Percentiles rank a stretch among this genome's conserved stretches.
Evolutionary conservation across 2,329 filamentous ascomycete species (phyloP).

Genomic region (Fusarium brevicatenulatum): DNA sequence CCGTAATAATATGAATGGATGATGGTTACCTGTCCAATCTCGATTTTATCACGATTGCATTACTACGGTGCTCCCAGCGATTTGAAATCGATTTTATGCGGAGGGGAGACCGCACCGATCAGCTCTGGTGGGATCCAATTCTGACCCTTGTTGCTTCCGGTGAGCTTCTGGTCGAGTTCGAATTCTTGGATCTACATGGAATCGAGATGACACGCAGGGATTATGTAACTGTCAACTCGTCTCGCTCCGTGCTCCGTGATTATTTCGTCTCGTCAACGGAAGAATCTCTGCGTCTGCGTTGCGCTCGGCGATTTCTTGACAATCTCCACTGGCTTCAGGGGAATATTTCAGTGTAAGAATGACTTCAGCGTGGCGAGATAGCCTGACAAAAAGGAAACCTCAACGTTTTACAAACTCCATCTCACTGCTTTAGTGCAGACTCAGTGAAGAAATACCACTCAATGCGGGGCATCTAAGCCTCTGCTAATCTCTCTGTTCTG

Average conservation of each 20-base stretch:
- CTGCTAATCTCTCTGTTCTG: conserved; percentile 12
- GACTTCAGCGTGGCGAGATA: conserved; percentile 6
- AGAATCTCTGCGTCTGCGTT: conserved; percentile 12
- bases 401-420: conserved; percentile 1
- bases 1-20: conserved; percentile 14
- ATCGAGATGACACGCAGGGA: conserved; percentile 38
- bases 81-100: conserved; percentile 29
- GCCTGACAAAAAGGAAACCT: conserved; percentile 1
- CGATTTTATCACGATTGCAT: conserved; percentile 18
- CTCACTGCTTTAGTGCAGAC: conserved; percentile 5
- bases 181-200: conserved; percentile 33
- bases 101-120: conserved; percentile 18
- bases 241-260: conserved; percentile 31
- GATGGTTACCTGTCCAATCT: conserved; percentile 15
- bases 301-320: conserved; percentile 21
- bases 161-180: conserved; percentile 32
- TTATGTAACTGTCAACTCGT: conserved; percentile 32
- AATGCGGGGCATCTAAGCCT: background rate
- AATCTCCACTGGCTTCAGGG: conserved; percentile 20
- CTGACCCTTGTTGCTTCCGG: conserved; percentile 24
- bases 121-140: conserved; percentile 11
- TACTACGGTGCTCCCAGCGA: conserved; percentile 7
- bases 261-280: conserved; percentile 27
- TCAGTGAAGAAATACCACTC: conserved; percentile 9
- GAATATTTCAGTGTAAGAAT: conserved; percentile 2